A percentile compares a stretch with the other conserved stretches of the same genome.
Conservation (phyloP, 306 rosid genomes). For the Trifolium repens region DNA sequence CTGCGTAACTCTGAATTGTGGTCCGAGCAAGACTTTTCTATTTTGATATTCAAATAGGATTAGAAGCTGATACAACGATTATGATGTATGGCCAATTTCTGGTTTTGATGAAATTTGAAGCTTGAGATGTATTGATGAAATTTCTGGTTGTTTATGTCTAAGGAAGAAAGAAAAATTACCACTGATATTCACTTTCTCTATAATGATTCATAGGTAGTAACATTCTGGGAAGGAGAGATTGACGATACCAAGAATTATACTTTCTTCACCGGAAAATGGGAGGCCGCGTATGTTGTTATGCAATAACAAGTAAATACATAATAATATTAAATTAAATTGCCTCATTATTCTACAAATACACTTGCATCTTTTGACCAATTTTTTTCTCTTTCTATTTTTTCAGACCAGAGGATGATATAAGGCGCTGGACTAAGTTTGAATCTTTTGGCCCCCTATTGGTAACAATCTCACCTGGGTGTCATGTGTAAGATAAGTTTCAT, state of each 20-base stretch:
- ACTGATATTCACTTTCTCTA: slow-evolving; percentile 34
- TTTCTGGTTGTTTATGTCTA: no score
- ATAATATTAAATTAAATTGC: slow-evolving; percentile 12
- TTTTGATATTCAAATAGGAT: slow-evolving; percentile 4
- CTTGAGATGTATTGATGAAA: neutral
- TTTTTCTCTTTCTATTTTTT: neutral
- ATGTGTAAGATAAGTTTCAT: neutral
- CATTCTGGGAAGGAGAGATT: slow-evolving; percentile 99
- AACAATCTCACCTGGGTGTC: slow-evolving; percentile 35
- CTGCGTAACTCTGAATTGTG: neutral
- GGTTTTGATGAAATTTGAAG: slow-evolving; percentile 11
- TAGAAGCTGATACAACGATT: neutral
- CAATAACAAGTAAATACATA: slow-evolving; percentile 22
- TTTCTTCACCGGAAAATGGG: slow-evolving; percentile 98
- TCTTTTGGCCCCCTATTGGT: slow-evolving; percentile 76
- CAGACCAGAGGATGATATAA: slow-evolving; percentile 86
- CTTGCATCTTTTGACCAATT: slow-evolving; percentile 5
- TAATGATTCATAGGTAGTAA: slow-evolving; percentile 72
- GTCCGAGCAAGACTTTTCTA: neutral
- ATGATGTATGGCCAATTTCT: neutral
- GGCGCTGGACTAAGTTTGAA: slow-evolving; percentile 92
- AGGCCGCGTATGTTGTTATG: slow-evolving; percentile 74
- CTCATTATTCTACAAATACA: neutral
- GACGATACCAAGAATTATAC: slow-evolving; percentile 91
- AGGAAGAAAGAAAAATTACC: slow-evolving; percentile 11